A percentile compares a stretch with the other conserved stretches of the same genome.
Evolutionary conservation across 2,329 filamentous ascomycete genomes (phyloP).

Genomic region (Colletotrichum brevisporum): DNA sequence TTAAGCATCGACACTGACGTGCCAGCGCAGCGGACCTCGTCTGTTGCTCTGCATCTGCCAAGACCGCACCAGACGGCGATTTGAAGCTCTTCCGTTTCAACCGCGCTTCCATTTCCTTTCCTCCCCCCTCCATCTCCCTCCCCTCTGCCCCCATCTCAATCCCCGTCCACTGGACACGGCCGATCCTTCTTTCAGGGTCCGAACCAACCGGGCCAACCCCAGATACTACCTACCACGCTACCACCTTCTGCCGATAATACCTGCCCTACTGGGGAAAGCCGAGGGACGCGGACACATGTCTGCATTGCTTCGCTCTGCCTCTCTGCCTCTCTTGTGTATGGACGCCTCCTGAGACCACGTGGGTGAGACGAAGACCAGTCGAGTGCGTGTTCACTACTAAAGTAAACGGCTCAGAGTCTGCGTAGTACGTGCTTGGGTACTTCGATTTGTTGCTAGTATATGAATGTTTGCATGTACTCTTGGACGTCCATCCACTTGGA

Average conservation of each 20-base stretch:
- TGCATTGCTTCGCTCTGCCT: constrained; percentile 2
- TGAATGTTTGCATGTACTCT: neutral
- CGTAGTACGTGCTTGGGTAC: neutral
- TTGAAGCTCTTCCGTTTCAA: constrained; percentile 41
- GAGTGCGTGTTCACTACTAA: too few relatives aligned
- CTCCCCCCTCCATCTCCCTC: constrained; percentile 19
- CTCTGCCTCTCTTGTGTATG: too few relatives aligned
- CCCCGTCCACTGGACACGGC: constrained; percentile 34
- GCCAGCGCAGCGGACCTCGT: constrained; percentile 35
- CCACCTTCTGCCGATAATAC: constrained; percentile 27
- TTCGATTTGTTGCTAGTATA: neutral
- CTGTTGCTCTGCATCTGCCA: constrained; percentile 37
- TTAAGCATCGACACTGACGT: constrained; percentile 25
- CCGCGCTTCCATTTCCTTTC: constrained; percentile 26
- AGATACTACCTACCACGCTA: constrained; percentile 27
- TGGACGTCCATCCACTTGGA: constrained; percentile 32
- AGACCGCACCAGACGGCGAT: constrained; percentile 34
- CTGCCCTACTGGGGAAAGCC: constrained; percentile 18
- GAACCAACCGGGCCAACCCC: constrained; percentile 35
- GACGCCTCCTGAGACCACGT: too few relatives aligned
- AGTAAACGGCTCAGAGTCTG: too few relatives aligned
- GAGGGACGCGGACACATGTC: neutral
- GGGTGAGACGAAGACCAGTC: too few relatives aligned
- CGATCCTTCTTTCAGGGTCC: constrained; percentile 40
- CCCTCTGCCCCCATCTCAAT: constrained; percentile 18